Conservation (phyloP, 352 stramenopile genomes). For the Blastocystis sp. region DNA sequence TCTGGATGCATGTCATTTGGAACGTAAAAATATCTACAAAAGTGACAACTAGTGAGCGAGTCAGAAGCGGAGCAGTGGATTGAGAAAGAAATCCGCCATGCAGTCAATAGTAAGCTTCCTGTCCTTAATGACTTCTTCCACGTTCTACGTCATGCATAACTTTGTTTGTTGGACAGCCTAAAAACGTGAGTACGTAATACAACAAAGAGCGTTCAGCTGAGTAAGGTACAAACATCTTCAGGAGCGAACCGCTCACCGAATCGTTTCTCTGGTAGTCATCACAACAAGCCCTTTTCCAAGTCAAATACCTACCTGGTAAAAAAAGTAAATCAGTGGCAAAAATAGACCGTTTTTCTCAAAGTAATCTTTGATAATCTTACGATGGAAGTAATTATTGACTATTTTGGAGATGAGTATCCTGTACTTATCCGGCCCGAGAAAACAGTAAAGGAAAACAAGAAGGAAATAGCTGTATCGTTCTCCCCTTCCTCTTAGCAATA, state of each 20-base stretch:
- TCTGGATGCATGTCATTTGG: conserved; percentile 5
- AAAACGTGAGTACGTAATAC: not conserved
- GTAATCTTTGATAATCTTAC: not conserved
- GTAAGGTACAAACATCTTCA: not conserved
- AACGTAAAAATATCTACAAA: not conserved
- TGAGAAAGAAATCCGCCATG: not conserved
- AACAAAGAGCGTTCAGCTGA: not conserved
- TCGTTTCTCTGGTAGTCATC: not conserved
- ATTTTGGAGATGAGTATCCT: conserved; percentile 57
- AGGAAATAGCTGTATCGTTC: not conserved
- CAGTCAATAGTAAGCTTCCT: conserved; percentile 56
- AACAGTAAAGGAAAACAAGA: conserved; percentile 32
- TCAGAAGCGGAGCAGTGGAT: not conserved
- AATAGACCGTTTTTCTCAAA: not conserved
- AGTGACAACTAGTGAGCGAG: conserved; percentile 4
- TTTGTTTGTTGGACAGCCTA: not conserved
- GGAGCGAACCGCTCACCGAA: not conserved
- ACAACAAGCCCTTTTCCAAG: not conserved
- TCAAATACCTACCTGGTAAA: not conserved
- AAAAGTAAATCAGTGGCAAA: not conserved
- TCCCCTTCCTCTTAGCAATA: not conserved
- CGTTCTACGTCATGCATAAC: conserved; percentile 26
- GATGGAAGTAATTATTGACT: conserved; percentile 61
- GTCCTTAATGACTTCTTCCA: conserved; percentile 62
- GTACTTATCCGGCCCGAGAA: conserved; percentile 27